A percentile compares a stretch with the other conserved stretches of the same genome.
These are phyloP conservation scores for Pigoraptor vietnamica DNA, from an alignment of 78 protist species.

Conservation along the genomic window DNA sequence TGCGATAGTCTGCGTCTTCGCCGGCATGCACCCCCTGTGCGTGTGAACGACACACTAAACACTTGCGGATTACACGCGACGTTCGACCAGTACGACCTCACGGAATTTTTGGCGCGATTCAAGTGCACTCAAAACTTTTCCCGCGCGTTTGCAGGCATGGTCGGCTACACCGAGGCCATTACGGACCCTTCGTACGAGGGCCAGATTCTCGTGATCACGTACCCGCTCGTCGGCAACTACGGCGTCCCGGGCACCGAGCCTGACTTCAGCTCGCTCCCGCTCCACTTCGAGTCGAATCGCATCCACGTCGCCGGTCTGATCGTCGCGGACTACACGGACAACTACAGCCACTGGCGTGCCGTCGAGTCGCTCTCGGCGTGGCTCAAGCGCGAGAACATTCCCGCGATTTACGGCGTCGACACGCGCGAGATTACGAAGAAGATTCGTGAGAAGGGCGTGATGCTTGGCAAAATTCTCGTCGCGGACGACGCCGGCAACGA, in stretches of 20 bases:
- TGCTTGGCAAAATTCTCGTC: conserved; percentile 78
- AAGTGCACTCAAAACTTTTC: not conserved
- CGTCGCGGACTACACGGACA: conserved; percentile 71
- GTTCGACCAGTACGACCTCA: no score
- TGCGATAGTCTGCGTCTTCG: not conserved
- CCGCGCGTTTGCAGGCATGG: conserved; percentile 82
- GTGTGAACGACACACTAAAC: not conserved
- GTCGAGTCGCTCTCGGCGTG: conserved; percentile 74
- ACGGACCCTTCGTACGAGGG: conserved; percentile 95
- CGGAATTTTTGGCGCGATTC: no score
- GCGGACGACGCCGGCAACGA: not conserved
- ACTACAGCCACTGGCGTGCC: conserved; percentile 89
- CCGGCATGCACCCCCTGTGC: not conserved
- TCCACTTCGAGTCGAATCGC: conserved; percentile 66
- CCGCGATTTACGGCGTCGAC: conserved; percentile 89
- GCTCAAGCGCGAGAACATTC: conserved; percentile 75
- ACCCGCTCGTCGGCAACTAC: conserved; percentile 92
- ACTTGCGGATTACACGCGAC: no score
- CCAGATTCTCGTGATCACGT: conserved; percentile 89
- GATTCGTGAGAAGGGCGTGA: conserved; percentile 82
- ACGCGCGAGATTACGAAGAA: conserved; percentile 88
- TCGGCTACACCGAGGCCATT: conserved; percentile 91
- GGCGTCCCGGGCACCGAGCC: conserved; percentile 80
- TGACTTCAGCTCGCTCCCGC: conserved; percentile 55
- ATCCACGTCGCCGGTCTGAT: conserved; percentile 76